These are phyloP conservation scores for Plectosphaerella plurivora DNA, from an alignment of 2,329 filamentous ascomycete species.

Conservation along the genomic window DNA sequence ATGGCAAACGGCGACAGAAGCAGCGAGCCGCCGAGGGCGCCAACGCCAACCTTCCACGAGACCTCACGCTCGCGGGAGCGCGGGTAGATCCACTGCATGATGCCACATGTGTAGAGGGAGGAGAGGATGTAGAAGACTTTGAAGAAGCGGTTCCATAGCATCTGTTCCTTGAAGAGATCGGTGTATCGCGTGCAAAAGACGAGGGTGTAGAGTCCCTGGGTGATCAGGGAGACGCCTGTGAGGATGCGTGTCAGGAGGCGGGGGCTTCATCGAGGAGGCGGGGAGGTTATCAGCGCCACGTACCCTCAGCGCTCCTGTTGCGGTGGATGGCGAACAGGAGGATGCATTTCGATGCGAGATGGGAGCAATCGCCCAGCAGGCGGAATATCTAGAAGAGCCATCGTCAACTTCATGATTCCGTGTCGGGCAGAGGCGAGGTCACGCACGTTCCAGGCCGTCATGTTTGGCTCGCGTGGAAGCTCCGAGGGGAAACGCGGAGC, in stretches of 20 bases:
- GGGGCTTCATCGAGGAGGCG: neutral
- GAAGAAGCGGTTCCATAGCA: constrained; percentile 70
- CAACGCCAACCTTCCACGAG: constrained; percentile 85
- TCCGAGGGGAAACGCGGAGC: constrained; percentile 1
- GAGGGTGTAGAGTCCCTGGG: constrained; percentile 78
- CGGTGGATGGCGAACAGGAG: constrained; percentile 86
- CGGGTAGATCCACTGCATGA: constrained; percentile 84
- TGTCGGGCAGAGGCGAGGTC: neutral
- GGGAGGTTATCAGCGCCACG: constrained; percentile 4
- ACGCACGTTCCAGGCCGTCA: constrained; percentile 37
- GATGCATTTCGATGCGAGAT: constrained; percentile 83
- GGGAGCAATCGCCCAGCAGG: constrained; percentile 77
- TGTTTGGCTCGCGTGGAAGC: constrained; percentile 17
- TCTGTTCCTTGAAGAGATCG: constrained; percentile 63
- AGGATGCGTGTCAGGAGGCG: constrained; percentile 10
- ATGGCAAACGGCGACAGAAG: constrained; percentile 68
- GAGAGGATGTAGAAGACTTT: constrained; percentile 86
- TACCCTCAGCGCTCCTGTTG: constrained; percentile 82
- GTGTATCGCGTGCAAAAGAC: constrained; percentile 88
- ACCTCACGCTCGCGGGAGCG: constrained; percentile 86
- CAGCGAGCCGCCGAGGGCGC: constrained; percentile 61
- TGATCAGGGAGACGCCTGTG: constrained; percentile 84
- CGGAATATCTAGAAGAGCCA: constrained; percentile 55
- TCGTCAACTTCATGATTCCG: constrained; percentile 3
- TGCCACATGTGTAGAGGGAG: constrained; percentile 77